These are phyloP conservation scores for Dinochytrium kinnereticum DNA, from an alignment of 371 early-diverging fungal genomes.

Conservation along the genomic window DNA sequence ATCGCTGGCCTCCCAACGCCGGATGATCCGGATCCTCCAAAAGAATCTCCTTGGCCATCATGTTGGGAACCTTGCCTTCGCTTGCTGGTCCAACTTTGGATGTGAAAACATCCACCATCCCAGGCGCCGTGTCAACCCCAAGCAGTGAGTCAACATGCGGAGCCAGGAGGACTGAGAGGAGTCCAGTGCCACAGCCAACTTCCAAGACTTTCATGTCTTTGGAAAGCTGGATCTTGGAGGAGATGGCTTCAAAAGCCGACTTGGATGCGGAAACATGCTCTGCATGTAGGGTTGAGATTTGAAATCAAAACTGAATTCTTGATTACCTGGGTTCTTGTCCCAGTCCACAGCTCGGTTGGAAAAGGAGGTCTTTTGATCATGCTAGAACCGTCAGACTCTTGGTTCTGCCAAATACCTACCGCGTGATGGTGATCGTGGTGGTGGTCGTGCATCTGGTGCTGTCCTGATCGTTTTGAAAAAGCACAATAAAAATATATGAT, in stretches of 20 bases:
- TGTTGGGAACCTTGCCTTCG: constrained; percentile 4
- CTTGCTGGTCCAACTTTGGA: not conserved
- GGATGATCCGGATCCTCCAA: not conserved
- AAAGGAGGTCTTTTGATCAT: not conserved
- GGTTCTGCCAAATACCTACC: not conserved
- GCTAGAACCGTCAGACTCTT: not conserved
- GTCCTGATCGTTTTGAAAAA: not conserved
- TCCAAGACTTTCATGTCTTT: not conserved
- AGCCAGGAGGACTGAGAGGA: not conserved
- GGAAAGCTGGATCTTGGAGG: not conserved
- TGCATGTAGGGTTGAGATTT: not conserved
- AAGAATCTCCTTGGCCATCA: not conserved
- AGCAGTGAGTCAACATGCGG: not conserved
- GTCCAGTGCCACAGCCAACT: constrained; percentile 4
- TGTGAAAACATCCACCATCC: not conserved
- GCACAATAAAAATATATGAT: not conserved
- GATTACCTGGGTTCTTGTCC: constrained; percentile 1
- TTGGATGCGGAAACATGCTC: not conserved
- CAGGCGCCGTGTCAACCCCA: not conserved
- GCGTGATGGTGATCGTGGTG: constrained; percentile 12
- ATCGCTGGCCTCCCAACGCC: not conserved
- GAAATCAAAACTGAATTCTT: not conserved
- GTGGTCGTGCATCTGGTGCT: not conserved
- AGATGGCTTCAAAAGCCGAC: not conserved
- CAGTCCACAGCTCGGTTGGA: not conserved